phyloP scores from a whole-genome alignment of 2,329 filamentous ascomycete species.

The Monosporascus sp. region DNA sequence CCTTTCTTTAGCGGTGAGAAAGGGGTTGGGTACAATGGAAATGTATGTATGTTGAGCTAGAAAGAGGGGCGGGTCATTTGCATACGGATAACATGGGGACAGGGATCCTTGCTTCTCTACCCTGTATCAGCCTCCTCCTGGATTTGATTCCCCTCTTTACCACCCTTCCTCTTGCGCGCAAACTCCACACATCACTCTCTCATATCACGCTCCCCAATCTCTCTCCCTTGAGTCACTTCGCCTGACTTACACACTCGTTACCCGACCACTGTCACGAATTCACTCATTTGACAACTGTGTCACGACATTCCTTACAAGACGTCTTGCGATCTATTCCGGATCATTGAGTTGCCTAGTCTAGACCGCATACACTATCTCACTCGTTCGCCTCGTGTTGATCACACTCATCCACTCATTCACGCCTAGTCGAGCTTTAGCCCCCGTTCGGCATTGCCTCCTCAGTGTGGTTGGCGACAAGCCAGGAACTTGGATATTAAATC shows the following conservation, averaged over 20 bases:
- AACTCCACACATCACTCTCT: neutral
- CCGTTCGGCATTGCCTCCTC: constrained; percentile 7
- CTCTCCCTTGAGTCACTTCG: constrained; percentile 6
- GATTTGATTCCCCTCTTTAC: neutral
- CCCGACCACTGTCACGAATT: constrained; percentile 8
- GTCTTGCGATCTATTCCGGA: neutral
- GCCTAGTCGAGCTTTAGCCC: constrained; percentile 1
- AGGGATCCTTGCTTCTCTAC: neutral
- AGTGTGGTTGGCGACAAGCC: constrained; percentile 1
- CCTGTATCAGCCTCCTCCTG: neutral
- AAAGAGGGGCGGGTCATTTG: no score
- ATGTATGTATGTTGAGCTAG: no score
- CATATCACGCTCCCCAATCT: neutral
- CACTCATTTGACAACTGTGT: constrained; percentile 2
- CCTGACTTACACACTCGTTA: constrained; percentile 4
- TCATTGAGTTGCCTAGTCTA: constrained; percentile 4
- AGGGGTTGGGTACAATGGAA: no score
- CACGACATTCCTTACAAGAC: neutral
- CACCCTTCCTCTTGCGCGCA: neutral
- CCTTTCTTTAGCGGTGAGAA: no score
- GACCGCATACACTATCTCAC: constrained; percentile 16
- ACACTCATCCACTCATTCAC: constrained; percentile 19
- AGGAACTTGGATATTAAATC: neutral
- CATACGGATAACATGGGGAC: no score
- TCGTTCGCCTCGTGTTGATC: constrained; percentile 27